Evolutionary conservation across 2,329 filamentous ascomycete species (phyloP), one percentile per base, ranked within the genome.

Genomic region (Aspergillus candidus): DNA sequence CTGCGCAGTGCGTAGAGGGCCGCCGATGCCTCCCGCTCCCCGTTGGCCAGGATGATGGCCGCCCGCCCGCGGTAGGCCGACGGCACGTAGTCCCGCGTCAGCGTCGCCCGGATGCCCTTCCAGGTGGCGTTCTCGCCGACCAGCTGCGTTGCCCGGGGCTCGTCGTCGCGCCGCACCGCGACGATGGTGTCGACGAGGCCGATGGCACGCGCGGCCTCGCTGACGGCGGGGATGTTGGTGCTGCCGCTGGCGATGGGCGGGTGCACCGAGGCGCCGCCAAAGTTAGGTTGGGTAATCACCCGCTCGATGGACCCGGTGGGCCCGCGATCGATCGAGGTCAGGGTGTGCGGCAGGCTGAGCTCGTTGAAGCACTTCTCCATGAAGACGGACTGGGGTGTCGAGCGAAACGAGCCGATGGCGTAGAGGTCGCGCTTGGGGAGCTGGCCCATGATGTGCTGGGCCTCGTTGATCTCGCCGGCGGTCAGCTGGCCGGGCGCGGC

Each of bases 401-500:
- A 82, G 5, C 79, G 74, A 35, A 83, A 78, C 44, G 80, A 85
- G 48, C 82, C 86, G 53, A 93, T 87, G 34, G 86, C 86, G 57
- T 90, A 93, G 38, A 93, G 82, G 55, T 82, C 83, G 56, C 83
- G 85, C 65, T 84, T 88, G 1, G 86, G 86, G 40, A 93, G 75
- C 57, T 90, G 86, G 2, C 87, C 87, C 64, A 94, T 82, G 46
- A 86, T 81, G 42, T 87, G 81, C 27, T 93, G 69, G 4, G 86
- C 84, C 37, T 80, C 78, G 59, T 94, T 93, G 65, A 93, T 93
- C 67, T 93, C 86, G 12, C 88, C 84, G 1, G 86, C 86, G 53
- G 85, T 90, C 70, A 94, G 74, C 65, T 94, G 88, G 7, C 88
- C 88, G 0, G 88, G 88, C 0, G 88, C 88, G 17, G 88, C 88